These are phyloP conservation scores for Phyllosticta citrichinensis DNA, from an alignment of 2,329 filamentous ascomycete species.

Conservation along the genomic window DNA sequence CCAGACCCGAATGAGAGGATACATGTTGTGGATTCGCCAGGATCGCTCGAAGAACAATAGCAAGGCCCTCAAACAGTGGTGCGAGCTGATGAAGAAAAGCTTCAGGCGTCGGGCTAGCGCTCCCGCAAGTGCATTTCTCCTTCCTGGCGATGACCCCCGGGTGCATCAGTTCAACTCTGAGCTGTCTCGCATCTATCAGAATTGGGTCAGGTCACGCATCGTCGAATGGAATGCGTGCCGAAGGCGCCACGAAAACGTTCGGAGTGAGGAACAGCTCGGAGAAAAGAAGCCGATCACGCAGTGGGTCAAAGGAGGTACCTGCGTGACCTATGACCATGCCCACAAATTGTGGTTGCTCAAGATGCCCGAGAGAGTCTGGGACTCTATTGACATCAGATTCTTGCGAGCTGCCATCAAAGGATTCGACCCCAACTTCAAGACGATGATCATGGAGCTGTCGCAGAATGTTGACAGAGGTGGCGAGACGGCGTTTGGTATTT, in stretches of 20 bases:
- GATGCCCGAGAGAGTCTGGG: slow-evolving; percentile 51
- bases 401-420: slow-evolving; percentile 39
- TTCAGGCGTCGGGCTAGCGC: slow-evolving; percentile 51
- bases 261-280: slow-evolving; percentile 43
- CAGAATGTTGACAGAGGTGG: slow-evolving; percentile 60
- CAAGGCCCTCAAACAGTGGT: slow-evolving; percentile 31
- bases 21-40: slow-evolving; percentile 37
- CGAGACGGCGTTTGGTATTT: slow-evolving; percentile 45
- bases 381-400: slow-evolving; percentile 55
- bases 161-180: slow-evolving; percentile 34
- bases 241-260: slow-evolving; percentile 48
- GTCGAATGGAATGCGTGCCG: slow-evolving; percentile 48
- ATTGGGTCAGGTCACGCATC: slow-evolving; percentile 6
- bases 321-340: slow-evolving; percentile 46
- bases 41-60: slow-evolving; percentile 12
- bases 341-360: slow-evolving; percentile 41
- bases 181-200: neutral
- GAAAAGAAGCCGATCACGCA: slow-evolving; percentile 47
- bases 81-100: slow-evolving; percentile 29
- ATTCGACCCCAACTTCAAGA: slow-evolving; percentile 51
- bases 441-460: slow-evolving; percentile 51
- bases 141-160: slow-evolving; percentile 45
- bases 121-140: slow-evolving; percentile 51
- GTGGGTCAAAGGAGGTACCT: slow-evolving; percentile 47
- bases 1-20: slow-evolving; percentile 46